These are phyloP conservation scores for Talaromyces proteolyticus DNA, from an alignment of 495 filamentous ascomycete genomes.

Conservation along the genomic window DNA sequence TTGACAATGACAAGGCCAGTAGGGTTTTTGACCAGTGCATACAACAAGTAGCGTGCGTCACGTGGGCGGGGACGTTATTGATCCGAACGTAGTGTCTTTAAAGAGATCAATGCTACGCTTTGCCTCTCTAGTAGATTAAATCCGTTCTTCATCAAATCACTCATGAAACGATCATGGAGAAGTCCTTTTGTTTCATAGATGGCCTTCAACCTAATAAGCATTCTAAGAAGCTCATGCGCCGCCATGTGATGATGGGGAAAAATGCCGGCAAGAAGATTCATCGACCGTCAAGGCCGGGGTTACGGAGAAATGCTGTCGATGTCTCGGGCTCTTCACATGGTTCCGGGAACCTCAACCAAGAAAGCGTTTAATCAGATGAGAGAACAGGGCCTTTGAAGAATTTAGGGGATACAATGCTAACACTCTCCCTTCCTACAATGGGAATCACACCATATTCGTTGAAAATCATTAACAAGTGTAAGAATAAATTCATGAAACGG, in stretches of 20 bases:
- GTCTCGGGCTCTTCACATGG: neutral
- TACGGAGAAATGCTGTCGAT: neutral
- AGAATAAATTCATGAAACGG: neutral
- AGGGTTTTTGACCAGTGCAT: too few species aligned
- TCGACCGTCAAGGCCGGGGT: conserved; percentile 13
- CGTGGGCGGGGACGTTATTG: too few species aligned
- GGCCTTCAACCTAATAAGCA: conserved; percentile 5
- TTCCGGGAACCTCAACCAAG: neutral
- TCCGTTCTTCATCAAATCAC: too few species aligned
- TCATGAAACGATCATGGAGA: neutral
- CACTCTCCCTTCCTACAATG: neutral
- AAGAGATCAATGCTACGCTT: too few species aligned
- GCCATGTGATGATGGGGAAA: conserved; percentile 26
- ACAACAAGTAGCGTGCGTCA: too few species aligned
- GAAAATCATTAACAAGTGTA: conserved; percentile 12
- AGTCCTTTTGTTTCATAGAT: neutral
- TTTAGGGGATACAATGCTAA: neutral
- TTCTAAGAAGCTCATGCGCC: conserved; percentile 15
- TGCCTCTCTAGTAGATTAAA: too few species aligned
- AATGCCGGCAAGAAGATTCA: conserved; percentile 19
- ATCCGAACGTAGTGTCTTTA: too few species aligned
- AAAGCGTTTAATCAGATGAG: neutral
- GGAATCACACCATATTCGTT: conserved; percentile 8
- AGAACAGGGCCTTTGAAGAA: neutral
- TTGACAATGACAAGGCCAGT: too few species aligned